A percentile compares a stretch with the other conserved stretches of the same genome.
These are phyloP conservation scores for Magnusiomyces clavatus DNA, from an alignment of 1,139 yeast genomes.

Conservation along the genomic window DNA sequence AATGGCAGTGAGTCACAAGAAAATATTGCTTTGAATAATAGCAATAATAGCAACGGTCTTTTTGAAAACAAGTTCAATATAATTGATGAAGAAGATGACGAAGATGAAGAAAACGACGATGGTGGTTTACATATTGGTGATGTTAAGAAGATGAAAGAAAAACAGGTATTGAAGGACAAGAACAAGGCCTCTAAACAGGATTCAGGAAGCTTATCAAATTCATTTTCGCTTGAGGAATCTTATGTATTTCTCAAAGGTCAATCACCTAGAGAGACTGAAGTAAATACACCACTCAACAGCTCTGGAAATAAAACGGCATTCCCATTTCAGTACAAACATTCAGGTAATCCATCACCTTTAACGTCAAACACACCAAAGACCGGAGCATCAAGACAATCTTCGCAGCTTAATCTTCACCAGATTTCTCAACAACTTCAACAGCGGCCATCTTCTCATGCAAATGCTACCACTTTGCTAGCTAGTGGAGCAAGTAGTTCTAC, in stretches of 20 bases:
- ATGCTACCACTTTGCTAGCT: too few relatives aligned
- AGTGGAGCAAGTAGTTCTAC: too few relatives aligned
- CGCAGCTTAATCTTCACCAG: background rate
- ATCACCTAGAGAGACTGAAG: too few relatives aligned
- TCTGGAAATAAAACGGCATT: too few relatives aligned
- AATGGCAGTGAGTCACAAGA: background rate
- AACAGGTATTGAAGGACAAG: background rate
- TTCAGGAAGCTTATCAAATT: background rate
- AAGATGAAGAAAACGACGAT: background rate
- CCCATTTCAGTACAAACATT: too few relatives aligned
- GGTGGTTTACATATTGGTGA: slow-evolving; percentile 1
- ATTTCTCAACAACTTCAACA: background rate
- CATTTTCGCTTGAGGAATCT: background rate
- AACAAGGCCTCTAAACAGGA: background rate
- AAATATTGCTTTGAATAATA: background rate
- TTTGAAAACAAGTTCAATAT: background rate
- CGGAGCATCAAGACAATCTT: background rate
- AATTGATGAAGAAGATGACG: background rate
- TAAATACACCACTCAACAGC: too few relatives aligned
- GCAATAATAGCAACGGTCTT: too few relatives aligned
- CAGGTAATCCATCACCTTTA: too few relatives aligned
- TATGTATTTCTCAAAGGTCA: too few relatives aligned
- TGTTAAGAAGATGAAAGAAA: background rate
- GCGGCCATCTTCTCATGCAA: too few relatives aligned
- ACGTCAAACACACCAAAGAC: too few relatives aligned